Evolutionary conservation across 2,329 filamentous ascomycete genomes (phyloP), one percentile per base, ranked within the genome.

Genomic region (Aspergillus sp.): DNA sequence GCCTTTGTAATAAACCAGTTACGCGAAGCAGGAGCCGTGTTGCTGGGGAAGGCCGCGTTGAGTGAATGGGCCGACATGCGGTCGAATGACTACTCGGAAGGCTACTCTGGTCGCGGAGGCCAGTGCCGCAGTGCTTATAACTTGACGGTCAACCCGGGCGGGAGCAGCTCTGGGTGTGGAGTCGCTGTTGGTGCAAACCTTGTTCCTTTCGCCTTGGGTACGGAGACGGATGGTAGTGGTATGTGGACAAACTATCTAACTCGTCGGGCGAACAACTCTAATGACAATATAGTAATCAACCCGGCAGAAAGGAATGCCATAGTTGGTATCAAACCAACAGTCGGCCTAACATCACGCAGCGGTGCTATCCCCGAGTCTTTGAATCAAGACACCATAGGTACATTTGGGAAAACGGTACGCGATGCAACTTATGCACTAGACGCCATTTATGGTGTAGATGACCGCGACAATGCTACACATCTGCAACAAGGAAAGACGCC

Each of bases 1-100:
- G 81, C 85, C 1, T 68, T 75, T 54, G 81, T 88, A 0, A 80
- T 88, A 2, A 59, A 72, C 17, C 73, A 72, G 51, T 73, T 89
- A 32, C 78, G 85, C 3, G 69, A 79, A 37, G 82, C 83, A 1
- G 85, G 85, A 10, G 86, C 83, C 2, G 68, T 89, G 0, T 70
- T 90, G 5, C 70, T 90, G 45, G 86, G 86, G 35, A 86, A 90
- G 63, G 80, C 85, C 1, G 81, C 79, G 1, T 66, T 90, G 46
- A 83, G 78, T 52, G 86, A 90, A 62, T 90, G 85, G 85, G 85
- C 86, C 0, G 80, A 83, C 50, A 86, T 87, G 82, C 75, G 85
- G 32, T 79, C 74, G 53, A 84, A 75, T 56, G 77, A 81, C 57
- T 85, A 86, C 53, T 84, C 81, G 0, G 82, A 85, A 62, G 85